Percentiles rank a stretch among this genome's conserved stretches.
phyloP scores from a whole-genome alignment of 1,284 basidiomycete genomes.

The Ganoderma resinaceum region DNA sequence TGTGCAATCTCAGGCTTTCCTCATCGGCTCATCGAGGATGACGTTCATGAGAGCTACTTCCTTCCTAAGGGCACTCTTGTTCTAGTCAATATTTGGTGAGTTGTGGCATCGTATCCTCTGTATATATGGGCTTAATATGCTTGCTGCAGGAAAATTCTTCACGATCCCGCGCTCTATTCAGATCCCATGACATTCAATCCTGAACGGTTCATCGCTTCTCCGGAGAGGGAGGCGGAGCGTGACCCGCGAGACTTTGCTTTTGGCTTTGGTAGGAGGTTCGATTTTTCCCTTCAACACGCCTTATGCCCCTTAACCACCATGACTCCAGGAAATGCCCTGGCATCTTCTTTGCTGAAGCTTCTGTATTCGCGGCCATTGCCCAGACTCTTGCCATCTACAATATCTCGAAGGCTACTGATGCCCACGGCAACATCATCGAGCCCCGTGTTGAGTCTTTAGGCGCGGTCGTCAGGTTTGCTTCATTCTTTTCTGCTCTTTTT shows the following conservation, averaged over 20 bases:
- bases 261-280: slow-evolving; percentile 37
- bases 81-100: slow-evolving; percentile 36
- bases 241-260: slow-evolving; percentile 36
- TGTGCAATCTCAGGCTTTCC: slow-evolving; percentile 29
- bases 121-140: not conserved
- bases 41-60: slow-evolving; percentile 37
- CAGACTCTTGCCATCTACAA: slow-evolving; percentile 41
- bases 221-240: slow-evolving; percentile 26
- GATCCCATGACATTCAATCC: slow-evolving; percentile 41
- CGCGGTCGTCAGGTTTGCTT: slow-evolving; percentile 33
- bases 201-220: slow-evolving; percentile 34
- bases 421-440: slow-evolving; percentile 30
- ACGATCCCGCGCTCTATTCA: slow-evolving; percentile 37
- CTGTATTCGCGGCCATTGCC: slow-evolving; percentile 39
- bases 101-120: not conserved
- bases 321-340: slow-evolving; percentile 28
- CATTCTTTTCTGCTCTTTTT: not conserved
- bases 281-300: not conserved
- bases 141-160: slow-evolving; percentile 37
- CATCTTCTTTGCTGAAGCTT: slow-evolving; percentile 41
- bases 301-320: not conserved
- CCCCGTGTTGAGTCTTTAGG: slow-evolving; percentile 29
- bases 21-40: slow-evolving; percentile 38
- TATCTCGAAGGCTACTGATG: slow-evolving; percentile 37
- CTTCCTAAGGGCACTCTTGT: slow-evolving; percentile 40